Percentiles rank a stretch among this genome's conserved stretches.
Conservation (phyloP, 306 rosid genomes). For the Vigna radiata region DNA sequence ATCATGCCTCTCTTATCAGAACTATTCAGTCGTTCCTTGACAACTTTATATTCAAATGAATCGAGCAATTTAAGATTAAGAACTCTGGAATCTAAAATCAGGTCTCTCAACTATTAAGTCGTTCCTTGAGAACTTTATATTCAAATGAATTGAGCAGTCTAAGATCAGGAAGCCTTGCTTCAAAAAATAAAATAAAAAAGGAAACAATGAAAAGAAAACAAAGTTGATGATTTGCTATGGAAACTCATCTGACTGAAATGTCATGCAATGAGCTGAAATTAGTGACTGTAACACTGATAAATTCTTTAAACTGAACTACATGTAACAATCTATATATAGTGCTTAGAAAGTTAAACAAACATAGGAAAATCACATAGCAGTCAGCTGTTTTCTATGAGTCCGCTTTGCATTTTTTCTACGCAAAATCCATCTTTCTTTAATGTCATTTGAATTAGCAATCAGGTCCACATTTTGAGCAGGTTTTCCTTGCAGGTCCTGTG, state of each 20-base stretch:
- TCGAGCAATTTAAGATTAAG: not conserved
- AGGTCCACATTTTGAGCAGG: conserved; percentile 32
- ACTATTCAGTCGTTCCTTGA: not conserved
- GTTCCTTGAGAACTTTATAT: not conserved
- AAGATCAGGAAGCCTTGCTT: not conserved
- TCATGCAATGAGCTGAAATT: conserved; percentile 26
- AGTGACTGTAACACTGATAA: conserved; percentile 11
- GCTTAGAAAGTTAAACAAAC: conserved; percentile 33
- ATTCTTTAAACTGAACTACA: conserved; percentile 36
- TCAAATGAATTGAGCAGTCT: not conserved
- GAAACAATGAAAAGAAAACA: not conserved
- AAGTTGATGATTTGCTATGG: not conserved
- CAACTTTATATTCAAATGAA: conserved; percentile 8
- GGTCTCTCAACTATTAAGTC: not conserved
- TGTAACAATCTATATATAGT: conserved; percentile 33
- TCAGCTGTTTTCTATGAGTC: conserved; percentile 49
- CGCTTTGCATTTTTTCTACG: conserved; percentile 72
- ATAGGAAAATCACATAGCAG: conserved; percentile 55
- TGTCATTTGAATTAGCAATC: conserved; percentile 53
- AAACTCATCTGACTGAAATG: conserved; percentile 19
- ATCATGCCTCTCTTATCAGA: not conserved
- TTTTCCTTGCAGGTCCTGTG: conserved; percentile 45
- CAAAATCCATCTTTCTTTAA: conserved; percentile 86
- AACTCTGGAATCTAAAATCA: not conserved
- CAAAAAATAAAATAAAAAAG: not conserved